Evolutionary conservation across 192 early-diverging fungal genomes (phyloP), one percentile per base, ranked within the genome.

Genomic region (Linnemannia schmuckeri): DNA sequence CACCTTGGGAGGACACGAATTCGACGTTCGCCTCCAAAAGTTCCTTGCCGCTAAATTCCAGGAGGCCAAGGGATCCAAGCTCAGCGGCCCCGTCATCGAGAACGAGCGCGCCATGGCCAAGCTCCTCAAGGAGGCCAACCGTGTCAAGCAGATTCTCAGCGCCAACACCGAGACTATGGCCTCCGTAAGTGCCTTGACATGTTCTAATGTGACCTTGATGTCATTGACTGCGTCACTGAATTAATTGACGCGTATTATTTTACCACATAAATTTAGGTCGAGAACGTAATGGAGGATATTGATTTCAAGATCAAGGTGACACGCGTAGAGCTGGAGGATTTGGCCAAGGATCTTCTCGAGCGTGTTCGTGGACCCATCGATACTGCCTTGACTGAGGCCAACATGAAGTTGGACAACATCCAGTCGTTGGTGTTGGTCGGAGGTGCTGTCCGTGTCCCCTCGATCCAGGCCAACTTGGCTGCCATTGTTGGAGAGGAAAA

Each of bases 101-200:
- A 95, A 93, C 35, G 91, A 94, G 70, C 93, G 97, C 35, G 98
- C 97, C 6, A 97, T 97, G 96, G 93, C 94, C 18, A 94, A 93
- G 73, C 90, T 99, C 40, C 88, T 98, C 70, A 97, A 96, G 83
- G 98, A 99, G 86, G 98, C 99, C 5, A 96, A 94, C 88, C 94
- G 97, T 70, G 96, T 99, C 78, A 99, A 99, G 91, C 95, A 96
- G 63, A 97, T 99, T 79, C 90, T 99, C 61, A 98, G 97, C 79
- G 98, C 97, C 47, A 99, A 99, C 88, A 92, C 91, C 22, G 96
- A 99, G 70, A 96, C 96, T 0, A 90, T 90, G 42, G 95, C 97
- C 33, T 96, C 96, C 22, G 93, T 94, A 82, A 88, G 89, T 89
- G 61, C 9, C 40, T 35, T 15, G 27, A 18, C 4, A 38, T 71